Conservation (phyloP, 768 basidiomycete species). For the Basidioascus undulatus region DNA sequence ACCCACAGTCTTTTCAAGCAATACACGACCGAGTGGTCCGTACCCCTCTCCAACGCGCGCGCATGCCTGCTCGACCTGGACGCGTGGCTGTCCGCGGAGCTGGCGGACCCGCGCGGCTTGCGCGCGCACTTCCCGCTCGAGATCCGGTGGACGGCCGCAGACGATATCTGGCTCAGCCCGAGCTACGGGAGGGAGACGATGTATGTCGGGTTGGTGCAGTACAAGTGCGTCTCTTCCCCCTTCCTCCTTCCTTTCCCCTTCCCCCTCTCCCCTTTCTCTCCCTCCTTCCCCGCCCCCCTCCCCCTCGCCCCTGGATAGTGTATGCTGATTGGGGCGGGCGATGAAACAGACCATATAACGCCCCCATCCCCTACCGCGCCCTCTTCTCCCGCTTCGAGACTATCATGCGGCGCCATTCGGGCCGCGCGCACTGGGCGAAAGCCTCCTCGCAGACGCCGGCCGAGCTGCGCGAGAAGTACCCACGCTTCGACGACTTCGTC, state of each 20-base stretch:
- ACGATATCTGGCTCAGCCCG: constrained; percentile 89
- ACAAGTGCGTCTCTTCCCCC: constrained; percentile 38
- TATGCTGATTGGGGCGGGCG: no score
- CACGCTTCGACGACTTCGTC: constrained; percentile 54
- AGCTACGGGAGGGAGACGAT: constrained; percentile 51
- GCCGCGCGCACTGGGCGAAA: constrained; percentile 93
- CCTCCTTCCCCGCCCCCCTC: constrained; percentile 1
- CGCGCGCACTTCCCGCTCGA: constrained; percentile 83
- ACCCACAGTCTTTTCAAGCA: constrained; percentile 43
- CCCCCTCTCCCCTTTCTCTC: constrained; percentile 1
- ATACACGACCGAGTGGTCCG: constrained; percentile 85
- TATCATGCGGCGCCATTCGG: constrained; percentile 42
- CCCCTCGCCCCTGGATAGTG: no score
- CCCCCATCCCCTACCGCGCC: constrained; percentile 49
- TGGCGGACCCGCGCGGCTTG: constrained; percentile 40
- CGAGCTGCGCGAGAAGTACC: constrained; percentile 43
- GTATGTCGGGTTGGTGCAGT: constrained; percentile 97
- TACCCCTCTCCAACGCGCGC: constrained; percentile 43
- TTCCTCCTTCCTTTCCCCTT: background rate
- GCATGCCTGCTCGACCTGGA: constrained; percentile 47
- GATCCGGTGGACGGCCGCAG: constrained; percentile 61
- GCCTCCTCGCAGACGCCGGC: constrained; percentile 47
- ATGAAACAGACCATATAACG: constrained; percentile 50
- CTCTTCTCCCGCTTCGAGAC: constrained; percentile 53
- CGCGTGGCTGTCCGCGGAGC: constrained; percentile 44